phyloP scores from a whole-genome alignment of 2,329 filamentous ascomycete species.

The Aspergillaceae sp. region DNA sequence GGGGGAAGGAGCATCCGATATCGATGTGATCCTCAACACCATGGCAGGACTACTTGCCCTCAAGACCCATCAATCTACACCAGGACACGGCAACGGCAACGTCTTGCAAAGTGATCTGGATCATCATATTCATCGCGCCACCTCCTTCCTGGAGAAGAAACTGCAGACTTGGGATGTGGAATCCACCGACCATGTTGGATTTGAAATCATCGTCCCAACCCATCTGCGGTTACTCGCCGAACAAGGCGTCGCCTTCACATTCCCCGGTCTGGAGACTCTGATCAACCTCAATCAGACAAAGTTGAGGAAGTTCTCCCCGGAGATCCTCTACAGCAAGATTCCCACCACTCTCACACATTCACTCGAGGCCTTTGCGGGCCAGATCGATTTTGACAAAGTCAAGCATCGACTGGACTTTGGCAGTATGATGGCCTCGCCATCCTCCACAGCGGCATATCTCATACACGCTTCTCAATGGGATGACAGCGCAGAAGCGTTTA shows the following conservation, averaged over 20 bases:
- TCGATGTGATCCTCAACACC: conserved; percentile 1
- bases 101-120: neutral
- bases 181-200: conserved; percentile 22
- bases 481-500: conserved; percentile 24
- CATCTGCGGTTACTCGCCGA: conserved; percentile 21
- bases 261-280: conserved; percentile 15
- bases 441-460: conserved; percentile 34
- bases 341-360: conserved; percentile 29
- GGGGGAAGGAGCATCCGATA: neutral
- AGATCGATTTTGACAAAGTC: conserved; percentile 30
- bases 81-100: neutral
- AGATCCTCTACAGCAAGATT: conserved; percentile 18
- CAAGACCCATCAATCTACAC: neutral
- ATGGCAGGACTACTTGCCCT: conserved; percentile 2
- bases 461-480: conserved; percentile 26
- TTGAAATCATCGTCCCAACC: conserved; percentile 27
- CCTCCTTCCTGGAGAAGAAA: conserved; percentile 2
- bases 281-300: conserved; percentile 17
- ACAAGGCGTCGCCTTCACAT: conserved; percentile 20
- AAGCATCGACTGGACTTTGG: conserved; percentile 25
- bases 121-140: neutral
- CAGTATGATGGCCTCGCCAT: conserved; percentile 32
- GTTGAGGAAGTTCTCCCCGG: conserved; percentile 18
- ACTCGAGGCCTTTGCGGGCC: conserved; percentile 32
- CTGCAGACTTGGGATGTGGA: conserved; percentile 23